Evolutionary conservation across 148 eudicot genomes (phyloP), one percentile per base, ranked within the genome.

Genomic region (Amaranthus palmeri): DNA sequence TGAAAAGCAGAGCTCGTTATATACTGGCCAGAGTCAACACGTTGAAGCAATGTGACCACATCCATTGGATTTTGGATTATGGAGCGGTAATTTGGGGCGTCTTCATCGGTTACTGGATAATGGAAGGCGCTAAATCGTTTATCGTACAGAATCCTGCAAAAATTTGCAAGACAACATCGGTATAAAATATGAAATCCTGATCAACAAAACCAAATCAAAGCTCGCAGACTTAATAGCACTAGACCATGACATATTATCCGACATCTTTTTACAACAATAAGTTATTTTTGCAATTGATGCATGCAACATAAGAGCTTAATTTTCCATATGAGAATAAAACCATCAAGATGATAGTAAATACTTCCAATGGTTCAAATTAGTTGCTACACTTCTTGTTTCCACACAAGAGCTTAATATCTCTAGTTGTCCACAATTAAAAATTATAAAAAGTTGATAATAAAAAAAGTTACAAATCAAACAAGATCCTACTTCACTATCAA

Each of bases 61-160:
- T 96, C 99, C 99, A 96, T 96, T 14, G 99, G 99, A 56, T 81
- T 88, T 81, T 92, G 97, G 74, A 96, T 88, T 58, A 96, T 79
- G 18, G 93, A 71, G 51, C 86, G 96, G 79, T 96, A 96, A 76
- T 96, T 92, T 82, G 99, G 99, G 61, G 99, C 99, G 88, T 96
- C 99, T 77, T 96, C 99, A 80, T 92, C 96, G 48, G 73, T 76
- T 62, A 96, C 99, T 40, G 99, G 99, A 86, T 70, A 92, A 87
- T 96, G 99, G 73, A 96, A 96, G 55, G 81, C 93, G 74, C 88
- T 88, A 81, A 96, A 96, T 50, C 96, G 91, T 75, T 96, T 96
- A 73, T 96, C 99, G 81, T 96, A 96, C 54, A 96, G 82, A 67
- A 96, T 81, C 87, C 99, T 96, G 92, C 83, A 83, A 48, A 68